Evolutionary conservation across 2,329 filamentous ascomycete genomes (phyloP).

Genomic region (Arachnopeziza araneosa): DNA sequence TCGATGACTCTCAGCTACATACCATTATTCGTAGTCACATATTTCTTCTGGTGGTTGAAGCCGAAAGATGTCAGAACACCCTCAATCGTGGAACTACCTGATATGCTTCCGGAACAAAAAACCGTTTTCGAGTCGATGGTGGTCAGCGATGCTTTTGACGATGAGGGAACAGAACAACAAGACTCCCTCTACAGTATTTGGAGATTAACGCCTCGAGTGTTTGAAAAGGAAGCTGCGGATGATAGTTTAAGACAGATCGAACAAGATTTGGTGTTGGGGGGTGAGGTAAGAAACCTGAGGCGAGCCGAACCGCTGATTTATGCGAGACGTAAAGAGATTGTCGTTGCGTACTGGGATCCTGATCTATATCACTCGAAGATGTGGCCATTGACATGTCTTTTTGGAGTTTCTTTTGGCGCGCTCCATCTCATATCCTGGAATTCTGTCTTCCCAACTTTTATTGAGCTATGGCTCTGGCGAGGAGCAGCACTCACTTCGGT

Average conservation of each 20-base stretch:
- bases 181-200: constrained; percentile 26
- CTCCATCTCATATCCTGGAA: constrained; percentile 31
- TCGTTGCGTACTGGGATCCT: constrained; percentile 15
- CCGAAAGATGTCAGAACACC: constrained; percentile 33
- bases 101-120: constrained; percentile 22
- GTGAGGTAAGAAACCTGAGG: not conserved
- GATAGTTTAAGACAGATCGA: not conserved
- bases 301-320: not conserved
- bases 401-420: constrained; percentile 27
- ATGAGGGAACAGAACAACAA: constrained; percentile 22
- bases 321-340: constrained; percentile 7
- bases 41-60: constrained; percentile 34
- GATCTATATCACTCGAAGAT: constrained; percentile 20
- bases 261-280: too few relatives aligned
- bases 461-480: constrained; percentile 31
- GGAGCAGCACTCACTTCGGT: constrained; percentile 26
- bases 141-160: constrained; percentile 27
- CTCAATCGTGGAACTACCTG: constrained; percentile 27
- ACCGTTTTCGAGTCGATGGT: constrained; percentile 25
- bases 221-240: constrained; percentile 27
- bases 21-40: constrained; percentile 31
- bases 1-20: constrained; percentile 34
- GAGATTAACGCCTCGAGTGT: constrained; percentile 29
- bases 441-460: constrained; percentile 26
- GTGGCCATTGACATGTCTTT: constrained; percentile 22